Evolutionary conservation across 202 grass and related monocot genomes (phyloP).

Genomic region (Bolboschoenoplectus hybrid): DNA sequence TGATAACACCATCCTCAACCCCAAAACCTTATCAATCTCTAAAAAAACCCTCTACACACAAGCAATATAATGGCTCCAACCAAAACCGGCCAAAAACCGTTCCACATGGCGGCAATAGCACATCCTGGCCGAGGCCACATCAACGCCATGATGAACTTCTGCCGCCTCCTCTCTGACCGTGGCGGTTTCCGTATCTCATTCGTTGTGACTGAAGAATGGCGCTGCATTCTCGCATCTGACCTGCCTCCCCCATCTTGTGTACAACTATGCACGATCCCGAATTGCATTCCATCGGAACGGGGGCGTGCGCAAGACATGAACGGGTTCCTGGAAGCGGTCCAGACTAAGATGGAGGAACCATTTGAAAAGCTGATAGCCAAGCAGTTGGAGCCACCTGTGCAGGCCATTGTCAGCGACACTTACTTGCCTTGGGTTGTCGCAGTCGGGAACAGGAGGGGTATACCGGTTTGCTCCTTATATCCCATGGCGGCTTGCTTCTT

Average conservation of each 20-base stretch:
- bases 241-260: constrained; percentile 36
- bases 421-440: constrained; percentile 67
- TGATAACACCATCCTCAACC: neutral
- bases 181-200: constrained; percentile 58
- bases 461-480: constrained; percentile 69
- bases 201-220: constrained; percentile 84
- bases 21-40: neutral
- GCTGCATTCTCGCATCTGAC: constrained; percentile 48
- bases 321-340: constrained; percentile 65
- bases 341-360: constrained; percentile 65
- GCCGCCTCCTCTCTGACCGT: constrained; percentile 51
- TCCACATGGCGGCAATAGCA: constrained; percentile 71
- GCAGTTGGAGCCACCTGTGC: constrained; percentile 42
- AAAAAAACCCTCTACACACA: neutral
- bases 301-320: constrained; percentile 61
- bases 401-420: constrained; percentile 54
- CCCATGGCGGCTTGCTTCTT: constrained; percentile 62
- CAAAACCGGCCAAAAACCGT: neutral
- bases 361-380: constrained; percentile 59
- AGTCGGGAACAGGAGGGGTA: constrained; percentile 54
- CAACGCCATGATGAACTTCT: constrained; percentile 78
- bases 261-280: constrained; percentile 59
- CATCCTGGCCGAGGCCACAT: constrained; percentile 77
- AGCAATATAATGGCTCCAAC: constrained; percentile 21
- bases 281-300: constrained; percentile 74